These are phyloP conservation scores for Aspergillus piperis DNA, from an alignment of 2,329 filamentous ascomycete species.

Conservation along the genomic window DNA sequence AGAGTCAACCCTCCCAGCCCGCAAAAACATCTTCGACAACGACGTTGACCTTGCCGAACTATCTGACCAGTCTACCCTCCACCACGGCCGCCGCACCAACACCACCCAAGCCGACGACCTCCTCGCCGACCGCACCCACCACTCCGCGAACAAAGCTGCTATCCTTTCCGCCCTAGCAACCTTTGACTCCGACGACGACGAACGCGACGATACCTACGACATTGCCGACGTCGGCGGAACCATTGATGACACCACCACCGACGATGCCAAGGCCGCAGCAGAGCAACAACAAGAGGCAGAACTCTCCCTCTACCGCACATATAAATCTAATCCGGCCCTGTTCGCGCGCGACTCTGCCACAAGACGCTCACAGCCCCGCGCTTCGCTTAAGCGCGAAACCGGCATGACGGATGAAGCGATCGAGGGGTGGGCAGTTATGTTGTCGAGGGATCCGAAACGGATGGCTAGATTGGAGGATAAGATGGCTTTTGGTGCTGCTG, in stretches of 20 bases:
- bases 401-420: constrained; percentile 92
- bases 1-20: constrained; percentile 37
- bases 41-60: constrained; percentile 74
- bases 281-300: constrained; percentile 55
- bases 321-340: constrained; percentile 61
- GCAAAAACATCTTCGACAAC: constrained; percentile 75
- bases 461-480: constrained; percentile 70
- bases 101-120: constrained; percentile 70
- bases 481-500: constrained; percentile 63
- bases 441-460: constrained; percentile 69
- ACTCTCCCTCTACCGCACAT: constrained; percentile 71
- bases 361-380: constrained; percentile 63
- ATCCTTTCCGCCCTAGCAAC: constrained; percentile 84
- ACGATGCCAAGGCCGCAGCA: constrained; percentile 45
- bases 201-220: constrained; percentile 96
- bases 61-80: constrained; percentile 57
- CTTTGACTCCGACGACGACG: constrained; percentile 93
- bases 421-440: constrained; percentile 91
- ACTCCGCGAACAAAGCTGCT: constrained; percentile 74
- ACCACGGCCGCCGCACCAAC: constrained; percentile 75
- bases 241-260: constrained; percentile 71
- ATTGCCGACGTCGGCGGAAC: constrained; percentile 87
- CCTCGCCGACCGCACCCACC: constrained; percentile 62
- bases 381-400: constrained; percentile 70
- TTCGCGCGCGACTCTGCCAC: constrained; percentile 74